These are phyloP conservation scores for Sporothrix dimorphospora DNA, from an alignment of 2,329 filamentous ascomycete genomes.

Conservation along the genomic window DNA sequence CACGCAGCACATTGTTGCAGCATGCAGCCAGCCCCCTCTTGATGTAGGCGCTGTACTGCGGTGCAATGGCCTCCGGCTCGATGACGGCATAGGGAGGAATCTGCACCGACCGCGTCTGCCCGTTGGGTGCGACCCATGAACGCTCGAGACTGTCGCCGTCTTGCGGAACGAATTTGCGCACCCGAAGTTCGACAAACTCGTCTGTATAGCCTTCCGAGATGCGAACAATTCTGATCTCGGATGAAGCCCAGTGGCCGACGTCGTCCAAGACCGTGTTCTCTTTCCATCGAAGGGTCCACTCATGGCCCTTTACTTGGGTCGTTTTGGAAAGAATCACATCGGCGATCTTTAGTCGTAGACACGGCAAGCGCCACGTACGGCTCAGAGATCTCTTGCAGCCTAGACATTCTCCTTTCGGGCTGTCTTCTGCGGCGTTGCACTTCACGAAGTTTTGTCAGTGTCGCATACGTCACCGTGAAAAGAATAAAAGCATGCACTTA, in stretches of 20 bases:
- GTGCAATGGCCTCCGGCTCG: constrained; percentile 55
- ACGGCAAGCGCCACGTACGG: constrained; percentile 59
- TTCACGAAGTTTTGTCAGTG: constrained; percentile 36
- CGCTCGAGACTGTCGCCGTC: constrained; percentile 58
- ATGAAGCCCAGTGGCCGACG: constrained; percentile 59
- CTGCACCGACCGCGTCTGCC: constrained; percentile 50
- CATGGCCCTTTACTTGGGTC: constrained; percentile 59
- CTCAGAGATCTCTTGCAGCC: constrained; percentile 57
- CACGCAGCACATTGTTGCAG: constrained; percentile 47
- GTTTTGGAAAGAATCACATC: constrained; percentile 62
- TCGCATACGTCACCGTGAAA: not conserved
- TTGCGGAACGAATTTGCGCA: constrained; percentile 57
- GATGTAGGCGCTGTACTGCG: constrained; percentile 56
- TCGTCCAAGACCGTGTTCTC: constrained; percentile 56
- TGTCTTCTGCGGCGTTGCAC: constrained; percentile 56
- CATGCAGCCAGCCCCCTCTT: constrained; percentile 51
- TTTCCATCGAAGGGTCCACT: constrained; percentile 63
- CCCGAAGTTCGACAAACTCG: constrained; percentile 52
- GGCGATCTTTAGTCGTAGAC: constrained; percentile 63
- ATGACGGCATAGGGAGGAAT: constrained; percentile 62
- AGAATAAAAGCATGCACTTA: constrained; percentile 42
- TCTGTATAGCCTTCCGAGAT: constrained; percentile 59
- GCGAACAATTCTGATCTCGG: constrained; percentile 53
- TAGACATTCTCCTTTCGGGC: constrained; percentile 54
- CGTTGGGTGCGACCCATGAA: constrained; percentile 54